Base-by-base conservation (phyloP, 768 basidiomycete genomes). In the Neoboletus subvelutipes region DNA sequence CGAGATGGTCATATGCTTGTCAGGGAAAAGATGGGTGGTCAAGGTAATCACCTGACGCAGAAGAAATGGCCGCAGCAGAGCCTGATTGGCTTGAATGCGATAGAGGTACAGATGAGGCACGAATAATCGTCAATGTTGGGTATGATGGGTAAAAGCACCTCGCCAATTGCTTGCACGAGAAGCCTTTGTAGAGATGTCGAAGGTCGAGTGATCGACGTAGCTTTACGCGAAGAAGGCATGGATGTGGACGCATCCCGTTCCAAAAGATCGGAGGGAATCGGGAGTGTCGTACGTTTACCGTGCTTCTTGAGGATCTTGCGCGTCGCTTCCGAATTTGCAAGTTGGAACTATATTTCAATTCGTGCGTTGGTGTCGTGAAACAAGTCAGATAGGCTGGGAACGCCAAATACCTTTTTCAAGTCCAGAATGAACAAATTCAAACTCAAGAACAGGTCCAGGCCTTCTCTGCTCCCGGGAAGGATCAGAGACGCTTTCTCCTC, bases 251-350 rank as follows among this genome's bases (percentile, higher is more conserved):
- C 57, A 52, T 57, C 62, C 34, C 41, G 69, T 2, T 53, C 67
- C 54, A 72, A 51, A 17, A 65, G 54, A 51, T 68, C 56, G 13
- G 58, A 58, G 2, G 86, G 80, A 61, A 88, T 78, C 1, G 90
- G 88, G 10, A 98, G 76, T 0, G 90, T 85, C 0, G 94, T 96
- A 4, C 92, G 85, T 68, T 96, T 96, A 29, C 90, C 81, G 67
- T 95, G 94, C 68, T 97, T 97, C 79, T 96, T 96, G 50, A 96
- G 81, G 57, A 94, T 94, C 75, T 97, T 97, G 36, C 93, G 84
- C 3, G 88, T 90, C 2, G 94, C 94, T 71, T 96, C 93, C 8
- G 87, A 80, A 66, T 92, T 96, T 8, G 91, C 93, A 39, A 80
- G 67, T 65, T 93, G 88, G 67, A 94, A 92, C 88, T 90, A 36